A percentile compares a stretch with the other conserved stretches of the same genome.
Evolutionary conservation across 257 asterid species (phyloP).

Genomic region (Solanum tacnaense): DNA sequence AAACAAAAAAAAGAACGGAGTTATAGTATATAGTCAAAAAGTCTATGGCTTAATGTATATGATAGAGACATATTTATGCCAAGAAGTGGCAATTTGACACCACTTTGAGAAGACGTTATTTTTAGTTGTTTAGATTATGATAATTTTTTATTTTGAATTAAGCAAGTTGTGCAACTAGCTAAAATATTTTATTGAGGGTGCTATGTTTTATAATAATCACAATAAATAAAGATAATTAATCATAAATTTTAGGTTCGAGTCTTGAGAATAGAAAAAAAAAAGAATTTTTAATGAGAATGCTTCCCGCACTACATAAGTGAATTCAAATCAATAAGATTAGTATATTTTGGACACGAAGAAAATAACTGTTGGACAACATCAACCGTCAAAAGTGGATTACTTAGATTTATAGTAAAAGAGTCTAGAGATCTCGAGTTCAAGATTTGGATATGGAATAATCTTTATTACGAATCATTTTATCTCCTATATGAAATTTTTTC

Average conservation of each 20-base stretch:
- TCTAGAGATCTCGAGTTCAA: neutral
- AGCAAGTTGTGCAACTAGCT: neutral
- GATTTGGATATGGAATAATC: neutral
- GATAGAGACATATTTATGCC: neutral
- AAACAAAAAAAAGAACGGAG: neutral
- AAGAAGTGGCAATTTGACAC: neutral
- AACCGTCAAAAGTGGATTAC: neutral
- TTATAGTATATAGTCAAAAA: neutral
- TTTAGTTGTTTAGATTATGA: neutral
- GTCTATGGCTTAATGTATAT: neutral
- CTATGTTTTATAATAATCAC: neutral
- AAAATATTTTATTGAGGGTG: neutral
- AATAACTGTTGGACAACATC: neutral
- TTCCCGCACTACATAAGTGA: neutral
- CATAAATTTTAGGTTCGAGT: neutral
- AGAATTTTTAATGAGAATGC: fast-evolving
- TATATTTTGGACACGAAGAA: neutral
- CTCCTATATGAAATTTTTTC: neutral
- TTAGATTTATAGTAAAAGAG: neutral
- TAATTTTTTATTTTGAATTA: neutral
- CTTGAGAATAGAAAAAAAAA: neutral
- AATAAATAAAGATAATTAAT: neutral
- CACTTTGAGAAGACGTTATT: neutral
- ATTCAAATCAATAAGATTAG: neutral
- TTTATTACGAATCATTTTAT: neutral